Percentiles rank a stretch among this genome's conserved stretches.
Evolutionary conservation across 257 asterid species (phyloP).

Genomic region (Fraxinus anomala): DNA sequence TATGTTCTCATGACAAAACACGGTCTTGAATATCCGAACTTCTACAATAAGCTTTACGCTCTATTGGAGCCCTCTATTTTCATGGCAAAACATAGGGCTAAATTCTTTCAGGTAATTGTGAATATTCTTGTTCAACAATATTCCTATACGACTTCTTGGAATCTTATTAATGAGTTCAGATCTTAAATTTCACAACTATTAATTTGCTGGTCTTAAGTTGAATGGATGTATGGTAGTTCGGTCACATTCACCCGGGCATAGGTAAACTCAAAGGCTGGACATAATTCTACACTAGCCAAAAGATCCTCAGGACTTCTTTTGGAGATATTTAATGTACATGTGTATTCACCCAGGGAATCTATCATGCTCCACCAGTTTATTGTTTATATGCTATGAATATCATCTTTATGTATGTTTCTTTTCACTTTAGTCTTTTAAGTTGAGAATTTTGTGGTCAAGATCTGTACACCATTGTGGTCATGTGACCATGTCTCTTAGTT

Average conservation of each 20-base stretch:
- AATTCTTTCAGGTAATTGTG: slow-evolving; percentile 66
- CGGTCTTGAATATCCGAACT: slow-evolving; percentile 92
- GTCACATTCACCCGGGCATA: neutral
- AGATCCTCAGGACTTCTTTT: neutral
- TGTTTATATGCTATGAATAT: neutral
- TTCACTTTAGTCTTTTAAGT: neutral
- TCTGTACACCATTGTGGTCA: neutral
- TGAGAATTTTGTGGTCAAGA: neutral
- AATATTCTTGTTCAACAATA: neutral
- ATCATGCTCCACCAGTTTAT: neutral
- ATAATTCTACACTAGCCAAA: neutral
- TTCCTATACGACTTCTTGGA: neutral
- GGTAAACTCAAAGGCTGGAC: neutral
- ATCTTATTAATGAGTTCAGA: slow-evolving; percentile 2
- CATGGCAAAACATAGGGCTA: slow-evolving; percentile 86
- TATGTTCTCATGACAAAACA: slow-evolving; percentile 87
- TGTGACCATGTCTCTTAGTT: neutral
- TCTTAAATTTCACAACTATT: neutral
- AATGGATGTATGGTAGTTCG: neutral
- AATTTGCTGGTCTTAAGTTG: neutral
- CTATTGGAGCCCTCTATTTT: slow-evolving; percentile 83
- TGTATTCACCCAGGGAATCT: neutral
- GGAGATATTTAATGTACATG: no score
- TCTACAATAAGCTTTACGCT: slow-evolving; percentile 85
- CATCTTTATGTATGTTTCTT: no score